Conservation (phyloP, 192 early-diverging fungal species). For the Geranomyces variabilis region DNA sequence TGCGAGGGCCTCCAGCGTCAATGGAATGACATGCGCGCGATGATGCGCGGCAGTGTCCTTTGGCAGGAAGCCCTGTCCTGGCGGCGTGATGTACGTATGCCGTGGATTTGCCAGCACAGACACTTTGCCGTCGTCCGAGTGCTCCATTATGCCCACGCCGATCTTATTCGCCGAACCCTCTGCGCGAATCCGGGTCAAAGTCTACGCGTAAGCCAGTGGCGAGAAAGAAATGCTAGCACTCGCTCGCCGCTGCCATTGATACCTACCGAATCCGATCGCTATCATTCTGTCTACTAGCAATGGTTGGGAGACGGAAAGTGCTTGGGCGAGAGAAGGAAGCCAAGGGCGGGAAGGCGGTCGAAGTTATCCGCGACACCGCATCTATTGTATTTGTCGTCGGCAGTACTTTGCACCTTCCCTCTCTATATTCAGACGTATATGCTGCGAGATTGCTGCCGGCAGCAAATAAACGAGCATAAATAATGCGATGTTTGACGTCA, state of each 20-base stretch:
- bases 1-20: constrained; percentile 76
- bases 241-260: not conserved
- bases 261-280: constrained; percentile 35
- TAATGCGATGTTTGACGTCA: no score
- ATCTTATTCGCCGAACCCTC: constrained; percentile 91
- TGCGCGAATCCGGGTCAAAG: no score
- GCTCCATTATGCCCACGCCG: constrained; percentile 91
- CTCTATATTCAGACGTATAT: no score
- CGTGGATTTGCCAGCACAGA: constrained; percentile 86
- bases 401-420: no score
- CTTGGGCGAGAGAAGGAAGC: no score
- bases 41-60: constrained; percentile 94
- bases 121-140: constrained; percentile 56
- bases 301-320: not conserved
- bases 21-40: constrained; percentile 69
- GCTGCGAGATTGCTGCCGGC: no score
- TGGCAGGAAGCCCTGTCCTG: constrained; percentile 94
- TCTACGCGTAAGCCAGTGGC: no score
- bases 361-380: no score
- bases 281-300: constrained; percentile 17
- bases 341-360: no score
- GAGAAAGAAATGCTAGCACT: not conserved
- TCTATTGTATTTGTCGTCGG: no score
- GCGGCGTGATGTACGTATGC: constrained; percentile 94
- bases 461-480: no score